These are phyloP conservation scores for Aspergillus sp. DNA, from an alignment of 2,329 filamentous ascomycete species.

Conservation along the genomic window DNA sequence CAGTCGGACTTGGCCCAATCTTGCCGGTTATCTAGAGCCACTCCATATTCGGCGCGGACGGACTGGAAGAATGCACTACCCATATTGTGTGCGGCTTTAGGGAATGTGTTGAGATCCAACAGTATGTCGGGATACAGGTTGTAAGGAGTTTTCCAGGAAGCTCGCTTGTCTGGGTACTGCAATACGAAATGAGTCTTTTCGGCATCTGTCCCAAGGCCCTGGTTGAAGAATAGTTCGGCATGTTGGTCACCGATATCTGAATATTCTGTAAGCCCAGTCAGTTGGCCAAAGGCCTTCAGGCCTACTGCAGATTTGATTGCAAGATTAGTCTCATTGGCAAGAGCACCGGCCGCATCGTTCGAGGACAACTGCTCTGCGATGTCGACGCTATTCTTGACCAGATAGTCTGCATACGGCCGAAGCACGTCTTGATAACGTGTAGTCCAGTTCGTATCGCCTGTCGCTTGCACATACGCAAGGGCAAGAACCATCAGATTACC, in stretches of 20 bases:
- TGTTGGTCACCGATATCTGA: slow-evolving; percentile 28
- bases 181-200: slow-evolving; percentile 34
- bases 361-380: slow-evolving; percentile 35
- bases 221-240: slow-evolving; percentile 27
- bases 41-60: slow-evolving; percentile 29
- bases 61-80: slow-evolving; percentile 29
- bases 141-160: slow-evolving; percentile 33
- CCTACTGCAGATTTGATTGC: slow-evolving; percentile 42
- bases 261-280: slow-evolving; percentile 32
- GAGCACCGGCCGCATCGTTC: slow-evolving; percentile 35
- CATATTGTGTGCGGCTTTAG: slow-evolving; percentile 28
- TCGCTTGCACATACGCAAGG: slow-evolving; percentile 31
- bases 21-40: slow-evolving; percentile 33
- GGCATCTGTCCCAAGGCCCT: slow-evolving; percentile 28
- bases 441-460: slow-evolving; percentile 32
- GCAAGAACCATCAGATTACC: slow-evolving; percentile 34
- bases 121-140: slow-evolving; percentile 37
- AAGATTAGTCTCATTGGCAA: slow-evolving; percentile 40
- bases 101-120: slow-evolving; percentile 32
- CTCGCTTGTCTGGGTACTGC: slow-evolving; percentile 28
- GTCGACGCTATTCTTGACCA: slow-evolving; percentile 33
- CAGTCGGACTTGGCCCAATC: slow-evolving; percentile 39
- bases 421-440: slow-evolving; percentile 28
- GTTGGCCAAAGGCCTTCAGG: slow-evolving; percentile 37
- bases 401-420: slow-evolving; percentile 34